Evolutionary conservation across 345 rosid species (phyloP).

Genomic region (Syzygium jambos): DNA sequence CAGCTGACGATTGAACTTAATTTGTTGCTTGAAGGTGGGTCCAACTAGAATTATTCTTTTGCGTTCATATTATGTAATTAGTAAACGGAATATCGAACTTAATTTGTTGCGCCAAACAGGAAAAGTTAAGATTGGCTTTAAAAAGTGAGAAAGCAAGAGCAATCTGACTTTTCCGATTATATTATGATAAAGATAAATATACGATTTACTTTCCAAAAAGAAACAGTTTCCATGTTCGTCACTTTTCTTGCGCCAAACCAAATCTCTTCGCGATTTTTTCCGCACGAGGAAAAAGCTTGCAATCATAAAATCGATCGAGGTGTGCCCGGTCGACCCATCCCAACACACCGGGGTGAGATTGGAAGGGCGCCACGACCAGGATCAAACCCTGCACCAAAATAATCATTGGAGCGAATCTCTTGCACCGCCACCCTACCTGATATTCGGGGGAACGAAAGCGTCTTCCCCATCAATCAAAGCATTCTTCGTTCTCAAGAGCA

Average conservation of each 20-base stretch:
- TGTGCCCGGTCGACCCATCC: neutral
- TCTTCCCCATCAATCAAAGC: neutral
- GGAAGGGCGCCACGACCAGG: neutral
- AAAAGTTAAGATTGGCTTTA: neutral
- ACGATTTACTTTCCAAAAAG: neutral
- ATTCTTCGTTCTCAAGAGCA: neutral
- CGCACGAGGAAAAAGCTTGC: neutral
- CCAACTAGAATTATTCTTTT: neutral
- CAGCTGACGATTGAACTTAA: neutral
- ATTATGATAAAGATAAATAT: neutral
- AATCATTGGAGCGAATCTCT: neutral
- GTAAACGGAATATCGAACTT: neutral
- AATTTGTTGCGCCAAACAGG: neutral
- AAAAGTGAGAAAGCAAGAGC: neutral
- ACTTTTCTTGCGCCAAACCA: neutral
- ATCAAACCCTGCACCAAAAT: neutral
- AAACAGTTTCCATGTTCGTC: neutral
- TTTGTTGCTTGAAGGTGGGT: neutral
- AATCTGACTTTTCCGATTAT: neutral
- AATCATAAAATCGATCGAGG: neutral
- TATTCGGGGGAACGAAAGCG: neutral
- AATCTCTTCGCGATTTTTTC: neutral
- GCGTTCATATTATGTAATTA: neutral
- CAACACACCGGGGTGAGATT: neutral
- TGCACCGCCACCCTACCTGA: neutral